A percentile compares a stretch with the other conserved stretches of the same genome.
Evolutionary conservation across 1,284 basidiomycete genomes (phyloP).

Genomic region (Veloporphyrellus conicus): DNA sequence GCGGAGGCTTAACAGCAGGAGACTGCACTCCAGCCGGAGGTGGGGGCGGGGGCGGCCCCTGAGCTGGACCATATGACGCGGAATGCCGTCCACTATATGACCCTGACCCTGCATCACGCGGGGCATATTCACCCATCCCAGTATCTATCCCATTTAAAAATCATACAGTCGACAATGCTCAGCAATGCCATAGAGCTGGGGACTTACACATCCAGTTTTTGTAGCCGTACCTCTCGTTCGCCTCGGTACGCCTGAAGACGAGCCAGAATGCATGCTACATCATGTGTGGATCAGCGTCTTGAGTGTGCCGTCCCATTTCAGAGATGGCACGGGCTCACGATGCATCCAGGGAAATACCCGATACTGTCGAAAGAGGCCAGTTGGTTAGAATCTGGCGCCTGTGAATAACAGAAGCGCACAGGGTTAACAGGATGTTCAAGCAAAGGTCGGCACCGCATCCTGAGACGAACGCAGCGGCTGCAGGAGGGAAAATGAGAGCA

Average conservation of each 20-base stretch:
- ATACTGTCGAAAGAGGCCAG: slow-evolving; percentile 39
- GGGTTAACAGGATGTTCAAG: slow-evolving; percentile 66
- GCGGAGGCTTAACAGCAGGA: too few species aligned
- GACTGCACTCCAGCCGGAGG: neutral
- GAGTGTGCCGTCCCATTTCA: neutral
- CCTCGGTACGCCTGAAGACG: slow-evolving; percentile 66
- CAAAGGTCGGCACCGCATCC: slow-evolving; percentile 66
- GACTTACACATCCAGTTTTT: slow-evolving; percentile 60
- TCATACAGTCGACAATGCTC: neutral
- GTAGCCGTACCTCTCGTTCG: slow-evolving; percentile 66
- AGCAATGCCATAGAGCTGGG: neutral
- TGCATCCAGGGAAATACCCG: slow-evolving; percentile 69
- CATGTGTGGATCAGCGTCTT: neutral
- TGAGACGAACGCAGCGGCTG: slow-evolving; percentile 57
- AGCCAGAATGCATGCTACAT: slow-evolving; percentile 58
- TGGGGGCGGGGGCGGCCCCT: neutral
- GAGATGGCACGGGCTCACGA: slow-evolving; percentile 37
- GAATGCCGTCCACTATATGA: neutral
- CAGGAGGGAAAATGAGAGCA: slow-evolving; percentile 63
- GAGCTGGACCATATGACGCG: neutral
- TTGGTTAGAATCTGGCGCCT: neutral
- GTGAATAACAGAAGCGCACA: slow-evolving; percentile 34
- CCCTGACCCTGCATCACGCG: neutral
- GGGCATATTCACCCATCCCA: slow-evolving; percentile 23
- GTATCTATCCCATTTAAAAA: slow-evolving; percentile 3